Percentiles rank a stretch among this genome's conserved stretches.
Conservation (phyloP, 768 basidiomycete species). For the Suillus hirtellus region DNA sequence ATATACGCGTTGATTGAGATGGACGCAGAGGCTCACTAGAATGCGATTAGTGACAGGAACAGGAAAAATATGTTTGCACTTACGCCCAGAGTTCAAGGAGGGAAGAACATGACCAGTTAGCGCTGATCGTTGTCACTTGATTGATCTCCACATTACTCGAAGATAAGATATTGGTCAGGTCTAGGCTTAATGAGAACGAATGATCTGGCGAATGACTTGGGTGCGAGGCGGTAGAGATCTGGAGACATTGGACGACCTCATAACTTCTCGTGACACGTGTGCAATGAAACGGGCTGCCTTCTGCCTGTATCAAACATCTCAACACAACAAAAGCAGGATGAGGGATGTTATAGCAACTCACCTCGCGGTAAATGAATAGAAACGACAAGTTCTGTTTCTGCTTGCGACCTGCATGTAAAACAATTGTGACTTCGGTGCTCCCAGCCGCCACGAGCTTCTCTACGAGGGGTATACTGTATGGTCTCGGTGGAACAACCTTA, state of each 20-base stretch:
- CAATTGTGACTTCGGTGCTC: conserved; percentile 49
- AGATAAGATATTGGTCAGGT: conserved; percentile 53
- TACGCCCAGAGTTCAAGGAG: conserved; percentile 43
- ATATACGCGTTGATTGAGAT: conserved; percentile 46
- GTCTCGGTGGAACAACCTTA: conserved; percentile 47
- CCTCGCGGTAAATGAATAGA: conserved; percentile 70
- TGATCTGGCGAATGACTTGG: conserved; percentile 51
- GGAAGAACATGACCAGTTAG: conserved; percentile 60
- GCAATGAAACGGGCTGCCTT: conserved; percentile 54
- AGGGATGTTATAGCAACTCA: conserved; percentile 23
- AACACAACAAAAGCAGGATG: conserved; percentile 1
- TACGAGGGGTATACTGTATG: conserved; percentile 46
- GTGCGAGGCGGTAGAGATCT: conserved; percentile 49
- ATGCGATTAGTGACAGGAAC: conserved; percentile 12
- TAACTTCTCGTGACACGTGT: conserved; percentile 54
- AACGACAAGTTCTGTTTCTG: conserved; percentile 56
- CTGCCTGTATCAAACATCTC: conserved; percentile 38
- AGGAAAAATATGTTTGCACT: conserved; percentile 26
- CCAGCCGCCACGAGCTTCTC: conserved; percentile 47
- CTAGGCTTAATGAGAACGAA: conserved; percentile 54
- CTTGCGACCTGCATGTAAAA: conserved; percentile 49
- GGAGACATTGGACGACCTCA: conserved; percentile 61
- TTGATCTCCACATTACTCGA: conserved; percentile 46
- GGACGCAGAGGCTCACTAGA: conserved; percentile 46
- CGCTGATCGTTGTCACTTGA: conserved; percentile 66